Evolutionary conservation across 1,284 basidiomycete species (phyloP).

Genomic region (Ustilago xerochloae): DNA sequence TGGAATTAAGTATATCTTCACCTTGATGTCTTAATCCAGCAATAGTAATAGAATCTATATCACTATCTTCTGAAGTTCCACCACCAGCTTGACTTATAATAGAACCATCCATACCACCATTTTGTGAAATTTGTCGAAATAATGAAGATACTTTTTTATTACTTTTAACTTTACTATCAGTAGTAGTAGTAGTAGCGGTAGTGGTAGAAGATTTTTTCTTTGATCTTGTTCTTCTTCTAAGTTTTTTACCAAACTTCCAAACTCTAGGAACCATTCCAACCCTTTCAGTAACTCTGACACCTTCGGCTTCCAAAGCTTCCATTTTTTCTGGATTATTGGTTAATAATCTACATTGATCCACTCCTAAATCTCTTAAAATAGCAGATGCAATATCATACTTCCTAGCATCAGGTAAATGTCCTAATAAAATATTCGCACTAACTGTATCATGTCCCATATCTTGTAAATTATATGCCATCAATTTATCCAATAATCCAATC

Average conservation of each 20-base stretch:
- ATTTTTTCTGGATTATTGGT: slow-evolving; percentile 99
- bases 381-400: slow-evolving; percentile 91
- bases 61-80: slow-evolving; percentile 11
- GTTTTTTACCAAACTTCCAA: slow-evolving; percentile 73
- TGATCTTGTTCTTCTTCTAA: slow-evolving; percentile 22
- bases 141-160: slow-evolving; percentile 21
- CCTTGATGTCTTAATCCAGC: slow-evolving; percentile 26
- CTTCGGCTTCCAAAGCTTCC: slow-evolving; percentile 84
- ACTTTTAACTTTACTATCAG: too few species aligned
- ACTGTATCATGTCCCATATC: slow-evolving; percentile 99
- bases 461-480: slow-evolving; percentile 97
- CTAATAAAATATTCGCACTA: slow-evolving; percentile 93
- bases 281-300: slow-evolving; percentile 82
- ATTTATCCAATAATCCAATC: slow-evolving; percentile 94
- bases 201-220: too few species aligned
- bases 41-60: slow-evolving; percentile 20
- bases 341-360: slow-evolving; percentile 79
- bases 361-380: slow-evolving; percentile 86
- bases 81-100: slow-evolving; percentile 43
- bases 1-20: slow-evolving; percentile 28
- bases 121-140: slow-evolving; percentile 14
- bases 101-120: slow-evolving; percentile 26
- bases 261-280: slow-evolving; percentile 94
- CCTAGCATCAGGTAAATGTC: slow-evolving; percentile 92
- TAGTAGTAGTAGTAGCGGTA: too few species aligned